These are phyloP conservation scores for Cercospora berteroae DNA, from an alignment of 2,329 filamentous ascomycete species.

Conservation along the genomic window DNA sequence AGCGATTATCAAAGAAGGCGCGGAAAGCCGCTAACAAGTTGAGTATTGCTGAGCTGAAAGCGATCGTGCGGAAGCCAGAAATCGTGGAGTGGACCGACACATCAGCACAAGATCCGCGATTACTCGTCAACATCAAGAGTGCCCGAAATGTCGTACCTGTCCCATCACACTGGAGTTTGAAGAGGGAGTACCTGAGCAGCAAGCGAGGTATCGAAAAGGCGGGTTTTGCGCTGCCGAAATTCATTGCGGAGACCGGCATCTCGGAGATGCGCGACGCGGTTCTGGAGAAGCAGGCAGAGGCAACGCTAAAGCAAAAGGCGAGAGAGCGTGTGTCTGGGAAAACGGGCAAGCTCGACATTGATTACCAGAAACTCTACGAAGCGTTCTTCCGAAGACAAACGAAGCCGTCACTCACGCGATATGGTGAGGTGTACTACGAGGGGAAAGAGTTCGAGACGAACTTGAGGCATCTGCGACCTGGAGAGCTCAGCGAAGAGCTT, in stretches of 20 bases:
- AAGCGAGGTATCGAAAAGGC: constrained; percentile 97
- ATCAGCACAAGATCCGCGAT: constrained; percentile 80
- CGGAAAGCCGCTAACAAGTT: constrained; percentile 87
- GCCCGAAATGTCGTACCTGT: constrained; percentile 95
- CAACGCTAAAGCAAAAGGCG: constrained; percentile 90
- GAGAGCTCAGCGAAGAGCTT: constrained; percentile 82
- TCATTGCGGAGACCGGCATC: constrained; percentile 96
- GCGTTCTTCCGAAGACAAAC: constrained; percentile 98
- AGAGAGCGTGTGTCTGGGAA: constrained; percentile 91
- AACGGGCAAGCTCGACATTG: constrained; percentile 95
- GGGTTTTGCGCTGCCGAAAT: constrained; percentile 87
- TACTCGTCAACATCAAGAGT: constrained; percentile 92
- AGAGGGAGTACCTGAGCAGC: constrained; percentile 94
- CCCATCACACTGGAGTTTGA: constrained; percentile 89
- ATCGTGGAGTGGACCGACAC: constrained; percentile 97
- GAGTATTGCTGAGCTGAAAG: constrained; percentile 92
- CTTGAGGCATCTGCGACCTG: constrained; percentile 81
- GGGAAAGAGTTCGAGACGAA: constrained; percentile 98
- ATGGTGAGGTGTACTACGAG: constrained; percentile 99
- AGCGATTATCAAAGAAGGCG: constrained; percentile 90
- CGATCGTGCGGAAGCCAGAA: constrained; percentile 84
- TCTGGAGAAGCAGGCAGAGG: constrained; percentile 90
- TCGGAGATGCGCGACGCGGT: constrained; percentile 97
- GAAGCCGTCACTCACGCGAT: constrained; percentile 88
- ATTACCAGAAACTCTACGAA: constrained; percentile 97